Conservation (phyloP, 495 filamentous ascomycete species). For the Trichoderma gamsii region DNA sequence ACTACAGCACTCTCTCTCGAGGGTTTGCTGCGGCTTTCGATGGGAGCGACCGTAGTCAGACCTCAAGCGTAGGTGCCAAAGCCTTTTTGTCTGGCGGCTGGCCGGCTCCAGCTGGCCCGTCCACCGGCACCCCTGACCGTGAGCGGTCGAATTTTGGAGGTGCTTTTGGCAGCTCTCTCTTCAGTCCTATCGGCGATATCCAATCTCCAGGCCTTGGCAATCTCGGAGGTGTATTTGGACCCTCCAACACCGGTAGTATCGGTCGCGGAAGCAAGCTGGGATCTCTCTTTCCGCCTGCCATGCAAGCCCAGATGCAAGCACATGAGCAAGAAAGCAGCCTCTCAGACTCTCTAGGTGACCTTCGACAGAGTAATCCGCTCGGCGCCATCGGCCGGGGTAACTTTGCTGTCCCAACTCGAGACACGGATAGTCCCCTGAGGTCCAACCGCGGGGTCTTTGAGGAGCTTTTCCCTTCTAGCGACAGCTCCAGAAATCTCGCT, state of each 20-base stretch:
- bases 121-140: constrained; percentile 69
- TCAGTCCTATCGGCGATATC: constrained; percentile 62
- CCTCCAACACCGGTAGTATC: constrained; percentile 52
- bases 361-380: constrained; percentile 44
- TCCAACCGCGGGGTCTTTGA: constrained; percentile 53
- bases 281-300: constrained; percentile 76
- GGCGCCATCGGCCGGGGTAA: constrained; percentile 51
- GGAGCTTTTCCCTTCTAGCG: constrained; percentile 39
- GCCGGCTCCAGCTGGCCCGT: constrained; percentile 54
- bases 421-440: constrained; percentile 59
- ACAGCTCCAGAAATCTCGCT: constrained; percentile 27
- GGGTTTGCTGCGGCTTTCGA: constrained; percentile 54
- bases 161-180: constrained; percentile 67
- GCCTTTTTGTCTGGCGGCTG: constrained; percentile 65
- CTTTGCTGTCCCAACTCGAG: constrained; percentile 40
- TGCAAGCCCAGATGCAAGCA: constrained; percentile 80
- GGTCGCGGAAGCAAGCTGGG: constrained; percentile 77
- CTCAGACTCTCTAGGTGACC: constrained; percentile 45
- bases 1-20: constrained; percentile 43
- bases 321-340: constrained; percentile 50
- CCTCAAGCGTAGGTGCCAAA: constrained; percentile 73
- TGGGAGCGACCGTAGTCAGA: constrained; percentile 77
- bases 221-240: constrained; percentile 38
- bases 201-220: constrained; percentile 66
- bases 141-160: constrained; percentile 55